Percentiles rank a stretch among this genome's conserved stretches.
phyloP scores from a whole-genome alignment of 768 basidiomycete species.

The Russula brevipes region DNA sequence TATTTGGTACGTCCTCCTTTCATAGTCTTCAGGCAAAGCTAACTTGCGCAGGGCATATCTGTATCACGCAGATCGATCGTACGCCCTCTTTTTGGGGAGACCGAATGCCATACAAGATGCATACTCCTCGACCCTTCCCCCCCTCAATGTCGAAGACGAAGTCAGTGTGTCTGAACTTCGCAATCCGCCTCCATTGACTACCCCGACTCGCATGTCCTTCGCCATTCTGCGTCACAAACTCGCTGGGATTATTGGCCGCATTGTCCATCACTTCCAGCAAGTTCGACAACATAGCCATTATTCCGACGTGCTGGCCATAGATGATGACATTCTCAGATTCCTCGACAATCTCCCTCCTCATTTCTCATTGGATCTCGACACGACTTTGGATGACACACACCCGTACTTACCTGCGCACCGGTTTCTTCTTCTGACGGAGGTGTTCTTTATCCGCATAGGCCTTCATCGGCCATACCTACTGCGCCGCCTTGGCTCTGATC shows the following conservation, averaged over 20 bases:
- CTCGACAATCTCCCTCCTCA: slow-evolving; percentile 73
- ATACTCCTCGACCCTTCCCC: slow-evolving; percentile 77
- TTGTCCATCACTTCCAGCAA: slow-evolving; percentile 91
- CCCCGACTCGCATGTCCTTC: slow-evolving; percentile 81
- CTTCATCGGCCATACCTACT: slow-evolving; percentile 86
- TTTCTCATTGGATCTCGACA: slow-evolving; percentile 72
- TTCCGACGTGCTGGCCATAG: slow-evolving; percentile 72
- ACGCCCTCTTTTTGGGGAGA: slow-evolving; percentile 85
- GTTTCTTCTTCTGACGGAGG: slow-evolving; percentile 85
- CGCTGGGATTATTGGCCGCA: slow-evolving; percentile 79
- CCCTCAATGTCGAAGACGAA: slow-evolving; percentile 68
- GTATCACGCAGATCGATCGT: slow-evolving; percentile 91
- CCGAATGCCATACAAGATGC: slow-evolving; percentile 87
- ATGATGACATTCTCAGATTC: slow-evolving; percentile 78
- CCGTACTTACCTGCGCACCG: slow-evolving; percentile 75
- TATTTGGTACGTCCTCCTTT: slow-evolving; percentile 57
- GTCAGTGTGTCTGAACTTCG: slow-evolving; percentile 40
- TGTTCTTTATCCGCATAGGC: slow-evolving; percentile 79
- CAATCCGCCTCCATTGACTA: slow-evolving; percentile 53
- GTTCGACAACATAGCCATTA: slow-evolving; percentile 74
- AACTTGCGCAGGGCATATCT: slow-evolving; percentile 63
- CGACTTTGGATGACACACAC: slow-evolving; percentile 60
- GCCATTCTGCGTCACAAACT: slow-evolving; percentile 81
- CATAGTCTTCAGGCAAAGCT: not conserved
- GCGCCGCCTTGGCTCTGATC: slow-evolving; percentile 70